Evolutionary conservation across 345 rosid genomes (phyloP).

Genomic region (Syzygium aromaticum): DNA sequence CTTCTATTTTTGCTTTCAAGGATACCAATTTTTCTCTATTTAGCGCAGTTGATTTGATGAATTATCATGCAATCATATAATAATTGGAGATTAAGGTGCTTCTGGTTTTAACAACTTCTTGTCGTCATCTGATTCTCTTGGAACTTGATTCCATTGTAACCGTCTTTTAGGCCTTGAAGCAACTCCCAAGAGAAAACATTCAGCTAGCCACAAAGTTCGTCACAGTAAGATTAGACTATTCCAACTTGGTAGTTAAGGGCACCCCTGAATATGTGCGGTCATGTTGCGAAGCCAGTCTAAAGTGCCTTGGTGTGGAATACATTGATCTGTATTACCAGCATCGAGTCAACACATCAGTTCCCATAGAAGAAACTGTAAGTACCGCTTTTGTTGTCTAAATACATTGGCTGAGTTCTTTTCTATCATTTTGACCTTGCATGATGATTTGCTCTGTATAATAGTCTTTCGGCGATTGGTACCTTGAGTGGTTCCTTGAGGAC

Average conservation of each 20-base stretch:
- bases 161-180: conserved; percentile 40
- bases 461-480: background rate
- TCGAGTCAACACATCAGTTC: conserved; percentile 34
- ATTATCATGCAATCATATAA: background rate
- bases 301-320: conserved; percentile 41
- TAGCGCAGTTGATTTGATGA: background rate
- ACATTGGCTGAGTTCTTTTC: background rate
- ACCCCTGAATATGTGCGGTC: conserved; percentile 40
- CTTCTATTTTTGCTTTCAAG: background rate
- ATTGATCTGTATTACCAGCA: conserved; percentile 53
- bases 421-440: background rate
- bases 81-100: background rate
- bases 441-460: background rate
- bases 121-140: background rate
- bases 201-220: conserved; percentile 58
- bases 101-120: background rate
- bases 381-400: background rate
- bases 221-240: conserved; percentile 4
- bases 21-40: background rate
- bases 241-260: conserved; percentile 21
- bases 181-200: conserved; percentile 44
- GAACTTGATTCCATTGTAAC: background rate
- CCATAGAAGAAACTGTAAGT: conserved; percentile 52
- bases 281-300: conserved; percentile 52
- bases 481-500: background rate